Evolutionary conservation across 768 basidiomycete genomes (phyloP).

Genomic region (Neoboletus magnificus): DNA sequence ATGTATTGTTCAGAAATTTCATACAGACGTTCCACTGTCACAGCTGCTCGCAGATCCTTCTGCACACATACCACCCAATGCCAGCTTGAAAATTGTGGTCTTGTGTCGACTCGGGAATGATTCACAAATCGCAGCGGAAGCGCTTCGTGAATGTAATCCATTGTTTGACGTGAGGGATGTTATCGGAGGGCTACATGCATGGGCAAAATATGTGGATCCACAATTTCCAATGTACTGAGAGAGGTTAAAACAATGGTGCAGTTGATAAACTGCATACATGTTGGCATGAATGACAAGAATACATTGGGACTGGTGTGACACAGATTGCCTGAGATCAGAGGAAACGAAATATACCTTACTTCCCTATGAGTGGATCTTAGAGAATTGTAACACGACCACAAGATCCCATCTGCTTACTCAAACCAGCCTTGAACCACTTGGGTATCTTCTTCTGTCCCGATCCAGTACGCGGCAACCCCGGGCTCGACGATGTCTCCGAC

Average conservation of each 20-base stretch:
- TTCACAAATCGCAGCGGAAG: slow-evolving; percentile 79
- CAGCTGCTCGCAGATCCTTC: slow-evolving; percentile 60
- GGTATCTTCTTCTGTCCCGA: slow-evolving; percentile 58
- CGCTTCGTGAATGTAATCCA: slow-evolving; percentile 23
- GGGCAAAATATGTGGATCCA: slow-evolving; percentile 71
- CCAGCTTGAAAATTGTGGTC: slow-evolving; percentile 42
- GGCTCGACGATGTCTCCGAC: slow-evolving; percentile 8
- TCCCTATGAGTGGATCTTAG: slow-evolving; percentile 14
- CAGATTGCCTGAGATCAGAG: neutral
- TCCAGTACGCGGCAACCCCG: slow-evolving; percentile 2
- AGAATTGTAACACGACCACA: neutral
- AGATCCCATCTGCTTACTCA: slow-evolving; percentile 40
- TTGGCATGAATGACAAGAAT: slow-evolving; percentile 1
- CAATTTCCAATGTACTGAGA: slow-evolving; percentile 76
- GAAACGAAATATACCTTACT: slow-evolving; percentile 39
- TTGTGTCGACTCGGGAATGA: slow-evolving; percentile 92
- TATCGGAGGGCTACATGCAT: slow-evolving; percentile 78
- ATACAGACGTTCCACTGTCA: slow-evolving; percentile 69
- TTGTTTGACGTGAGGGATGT: slow-evolving; percentile 56
- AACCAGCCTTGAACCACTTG: slow-evolving; percentile 74
- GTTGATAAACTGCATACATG: slow-evolving; percentile 2
- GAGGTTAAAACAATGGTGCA: neutral
- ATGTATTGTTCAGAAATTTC: slow-evolving; percentile 1
- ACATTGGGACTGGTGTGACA: slow-evolving; percentile 4
- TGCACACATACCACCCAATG: slow-evolving; percentile 33